Evolutionary conservation across 441 rosid genomes (phyloP).

Genomic region (Adansonia madagascariensis): DNA sequence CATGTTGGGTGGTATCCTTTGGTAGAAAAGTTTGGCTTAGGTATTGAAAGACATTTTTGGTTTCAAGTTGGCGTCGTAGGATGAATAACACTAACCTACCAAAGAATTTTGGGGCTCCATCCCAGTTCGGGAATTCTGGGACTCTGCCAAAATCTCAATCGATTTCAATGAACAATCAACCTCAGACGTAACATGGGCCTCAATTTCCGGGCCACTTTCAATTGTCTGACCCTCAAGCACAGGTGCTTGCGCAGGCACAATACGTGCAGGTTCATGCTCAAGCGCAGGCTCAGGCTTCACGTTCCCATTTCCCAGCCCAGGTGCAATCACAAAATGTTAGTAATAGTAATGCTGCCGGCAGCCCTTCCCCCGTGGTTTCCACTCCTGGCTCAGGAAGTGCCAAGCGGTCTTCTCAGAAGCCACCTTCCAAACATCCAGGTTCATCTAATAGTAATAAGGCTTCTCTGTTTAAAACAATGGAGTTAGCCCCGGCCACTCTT

Average conservation of each 20-base stretch:
- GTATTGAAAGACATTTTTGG: constrained; percentile 25
- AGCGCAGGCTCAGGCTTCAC: constrained; percentile 40
- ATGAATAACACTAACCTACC: constrained; percentile 48
- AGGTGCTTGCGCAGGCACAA: constrained; percentile 50
- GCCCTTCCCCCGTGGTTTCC: constrained; percentile 44
- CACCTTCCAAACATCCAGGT: constrained; percentile 60
- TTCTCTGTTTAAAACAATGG: constrained; percentile 65
- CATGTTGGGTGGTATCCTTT: constrained; percentile 12
- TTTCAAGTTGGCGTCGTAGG: constrained; percentile 5
- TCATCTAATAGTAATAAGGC: constrained; percentile 45
- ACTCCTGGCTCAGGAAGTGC: constrained; percentile 55
- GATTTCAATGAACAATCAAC: constrained; percentile 41
- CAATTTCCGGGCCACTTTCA: constrained; percentile 66
- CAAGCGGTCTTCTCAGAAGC: constrained; percentile 59
- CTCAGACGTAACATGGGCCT: constrained; percentile 49
- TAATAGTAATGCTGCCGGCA: constrained; percentile 43
- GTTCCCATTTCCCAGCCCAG: constrained; percentile 50
- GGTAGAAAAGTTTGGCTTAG: constrained; percentile 30
- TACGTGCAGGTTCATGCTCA: constrained; percentile 54
- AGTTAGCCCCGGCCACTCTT: constrained; percentile 59
- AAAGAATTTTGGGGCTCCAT: constrained; percentile 42
- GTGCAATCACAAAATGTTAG: constrained; percentile 44
- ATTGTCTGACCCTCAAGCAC: constrained; percentile 65
- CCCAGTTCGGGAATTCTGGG: constrained; percentile 50
- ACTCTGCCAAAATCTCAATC: constrained; percentile 42